phyloP scores from a whole-genome alignment of 345 rosid species.

The Aquilaria malaccensis region DNA sequence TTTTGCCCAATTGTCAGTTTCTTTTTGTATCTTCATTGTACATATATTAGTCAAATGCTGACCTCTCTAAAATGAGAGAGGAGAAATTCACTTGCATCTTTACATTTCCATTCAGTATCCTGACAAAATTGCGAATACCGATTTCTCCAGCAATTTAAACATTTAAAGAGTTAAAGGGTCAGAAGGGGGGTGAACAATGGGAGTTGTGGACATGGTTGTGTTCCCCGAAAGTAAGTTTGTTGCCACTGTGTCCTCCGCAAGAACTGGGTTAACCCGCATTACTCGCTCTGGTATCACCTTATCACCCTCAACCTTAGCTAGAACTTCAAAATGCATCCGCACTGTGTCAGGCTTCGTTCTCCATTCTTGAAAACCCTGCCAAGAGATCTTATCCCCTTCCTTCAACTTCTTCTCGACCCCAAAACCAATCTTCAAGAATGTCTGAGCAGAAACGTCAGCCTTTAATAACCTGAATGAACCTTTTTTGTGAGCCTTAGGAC shows the following conservation, averaged over 20 bases:
- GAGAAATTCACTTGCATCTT: neutral
- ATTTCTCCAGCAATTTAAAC: neutral
- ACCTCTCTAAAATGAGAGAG: too few relatives aligned
- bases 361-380: conserved; percentile 57
- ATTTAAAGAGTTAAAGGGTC: conserved; percentile 56
- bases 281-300: conserved; percentile 69
- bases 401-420: conserved; percentile 77
- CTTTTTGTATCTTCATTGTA: too few relatives aligned
- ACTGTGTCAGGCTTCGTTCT: conserved; percentile 68
- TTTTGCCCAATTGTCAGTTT: too few relatives aligned
- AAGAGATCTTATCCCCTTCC: conserved; percentile 31
- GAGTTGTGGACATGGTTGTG: conserved; percentile 44
- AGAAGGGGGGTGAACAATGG: conserved; percentile 52
- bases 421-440: conserved; percentile 79
- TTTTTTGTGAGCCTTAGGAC: conserved; percentile 52
- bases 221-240: conserved; percentile 45
- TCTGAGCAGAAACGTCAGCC: conserved; percentile 81
- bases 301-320: conserved; percentile 80
- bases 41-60: too few relatives aligned
- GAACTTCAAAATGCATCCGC: conserved; percentile 83
- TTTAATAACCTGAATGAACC: conserved; percentile 75
- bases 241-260: conserved; percentile 56
- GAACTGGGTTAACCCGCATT: conserved; percentile 52
- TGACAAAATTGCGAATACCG: neutral
- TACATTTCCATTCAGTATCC: conserved; percentile 5